Base-by-base conservation (phyloP, 257 asterid species). In the Perilla frutescens region DNA sequence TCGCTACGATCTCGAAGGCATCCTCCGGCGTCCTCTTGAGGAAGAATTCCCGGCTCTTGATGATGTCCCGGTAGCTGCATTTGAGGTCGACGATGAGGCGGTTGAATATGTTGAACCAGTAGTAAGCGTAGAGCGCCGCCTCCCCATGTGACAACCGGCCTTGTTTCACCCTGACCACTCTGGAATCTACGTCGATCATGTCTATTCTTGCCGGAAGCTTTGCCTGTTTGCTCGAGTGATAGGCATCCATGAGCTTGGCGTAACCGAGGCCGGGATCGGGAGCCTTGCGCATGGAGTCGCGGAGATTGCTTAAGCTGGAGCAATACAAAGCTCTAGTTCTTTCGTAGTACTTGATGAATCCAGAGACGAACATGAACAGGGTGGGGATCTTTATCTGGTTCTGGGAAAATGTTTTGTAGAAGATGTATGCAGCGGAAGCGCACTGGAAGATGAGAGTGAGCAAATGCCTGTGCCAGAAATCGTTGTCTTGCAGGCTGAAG, bases 191-290 rank as follows among this genome's bases (percentile, higher is more conserved):
- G 71, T 26, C 34, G 48, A 82, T 39, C 80, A 50, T 65, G 14
- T 65, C 68, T 1, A 77, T 77, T 0, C 26, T 8, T 0, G 84
- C 71, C 0, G 90, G 90, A 7, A 84, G 81, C 0, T 70, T 68
- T 0, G 84, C 83, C 7, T 51, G 78, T 44, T 59, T 76, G 72
- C 54, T 83, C 8, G 83, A 73, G 9, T 37, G 13, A 72, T 81
- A 79, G 37, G 75, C 85, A 2, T 78, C 77, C 87, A 80, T 85
- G 14, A 81, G 79, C 81, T 77, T 71, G n/a, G 85, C 87, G n/a
- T 85, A 85, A 66, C 79, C 76, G 14, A 89, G 86, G 10, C 87
- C 89, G 0, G 87, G 79, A 20, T 84, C 86, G 0, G 87, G 86
- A 2, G 72, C 67, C 14, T 53, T 68, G 13, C 79, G 82, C 78